Conservation (phyloP, 306 rosid genomes). For the Dalbergia cultrata region DNA sequence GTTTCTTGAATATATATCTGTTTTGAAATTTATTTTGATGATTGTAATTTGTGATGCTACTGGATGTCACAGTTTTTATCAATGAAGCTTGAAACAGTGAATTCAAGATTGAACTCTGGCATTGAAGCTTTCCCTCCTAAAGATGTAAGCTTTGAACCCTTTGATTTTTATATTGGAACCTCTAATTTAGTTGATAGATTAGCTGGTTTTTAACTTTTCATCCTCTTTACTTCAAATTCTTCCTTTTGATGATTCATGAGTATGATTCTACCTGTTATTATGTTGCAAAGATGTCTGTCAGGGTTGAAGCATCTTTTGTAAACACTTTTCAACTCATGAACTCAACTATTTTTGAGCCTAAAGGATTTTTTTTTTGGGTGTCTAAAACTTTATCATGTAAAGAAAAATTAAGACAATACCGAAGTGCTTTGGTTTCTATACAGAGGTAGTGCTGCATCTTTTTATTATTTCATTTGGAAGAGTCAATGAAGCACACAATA, state of each 20-base stretch:
- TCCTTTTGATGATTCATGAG: neutral
- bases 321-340: neutral
- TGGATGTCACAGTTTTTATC: slow-evolving; percentile 85
- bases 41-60: slow-evolving; percentile 24
- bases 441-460: neutral
- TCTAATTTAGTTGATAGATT: neutral
- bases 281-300: neutral
- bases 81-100: slow-evolving; percentile 94
- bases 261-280: neutral
- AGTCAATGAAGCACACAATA: neutral
- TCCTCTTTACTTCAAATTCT: neutral
- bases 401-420: neutral
- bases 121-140: slow-evolving; percentile 80
- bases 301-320: slow-evolving; percentile 16
- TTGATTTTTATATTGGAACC: slow-evolving; percentile 2
- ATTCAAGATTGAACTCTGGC: slow-evolving; percentile 72
- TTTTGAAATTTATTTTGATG: slow-evolving; percentile 10
- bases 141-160: slow-evolving; percentile 63
- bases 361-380: neutral
- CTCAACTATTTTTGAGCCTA: neutral
- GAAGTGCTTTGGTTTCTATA: neutral
- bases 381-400: neutral
- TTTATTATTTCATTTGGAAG: neutral
- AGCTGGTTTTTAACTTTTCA: neutral
- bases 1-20: neutral